These are phyloP conservation scores for Venturia pyrina DNA, from an alignment of 2,329 filamentous ascomycete species.

Conservation along the genomic window DNA sequence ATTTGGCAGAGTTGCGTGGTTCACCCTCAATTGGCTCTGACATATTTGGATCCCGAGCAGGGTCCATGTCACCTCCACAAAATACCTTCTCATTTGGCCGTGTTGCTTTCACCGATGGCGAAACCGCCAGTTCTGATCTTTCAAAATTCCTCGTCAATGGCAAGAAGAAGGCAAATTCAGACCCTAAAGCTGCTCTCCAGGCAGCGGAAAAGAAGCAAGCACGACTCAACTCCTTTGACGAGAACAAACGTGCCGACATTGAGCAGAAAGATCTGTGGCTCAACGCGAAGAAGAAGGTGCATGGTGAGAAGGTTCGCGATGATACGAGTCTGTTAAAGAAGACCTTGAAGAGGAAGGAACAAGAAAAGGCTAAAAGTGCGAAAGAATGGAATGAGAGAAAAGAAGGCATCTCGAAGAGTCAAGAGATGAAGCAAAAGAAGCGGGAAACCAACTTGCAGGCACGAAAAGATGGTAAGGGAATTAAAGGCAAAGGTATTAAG, in stretches of 20 bases:
- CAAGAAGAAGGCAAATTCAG: conserved; percentile 71
- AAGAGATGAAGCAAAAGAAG: conserved; percentile 40
- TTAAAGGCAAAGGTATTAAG: conserved; percentile 49
- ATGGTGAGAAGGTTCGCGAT: conserved; percentile 82
- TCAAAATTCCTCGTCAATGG: conserved; percentile 48
- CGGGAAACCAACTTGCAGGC: conserved; percentile 50
- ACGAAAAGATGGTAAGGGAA: conserved; percentile 67
- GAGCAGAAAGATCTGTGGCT: conserved; percentile 93
- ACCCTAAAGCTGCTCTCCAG: conserved; percentile 76
- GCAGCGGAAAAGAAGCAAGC: conserved; percentile 80
- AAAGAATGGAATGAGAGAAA: conserved; percentile 59
- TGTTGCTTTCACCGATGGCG: conserved; percentile 81
- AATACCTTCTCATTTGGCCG: conserved; percentile 71
- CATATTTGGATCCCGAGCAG: conserved; percentile 11
- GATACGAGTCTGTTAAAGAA: conserved; percentile 79
- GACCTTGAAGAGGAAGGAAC: conserved; percentile 86
- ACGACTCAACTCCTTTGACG: conserved; percentile 64
- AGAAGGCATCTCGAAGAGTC: conserved; percentile 35
- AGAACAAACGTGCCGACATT: conserved; percentile 73
- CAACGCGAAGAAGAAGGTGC: conserved; percentile 75
- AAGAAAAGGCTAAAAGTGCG: conserved; percentile 81
- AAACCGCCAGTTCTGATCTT: conserved; percentile 64
- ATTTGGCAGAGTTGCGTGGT: conserved; percentile 45
- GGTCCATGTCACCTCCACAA: conserved; percentile 33
- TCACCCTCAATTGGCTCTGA: conserved; percentile 27